Conservation (phyloP, 768 basidiomycete species). For the Tephrocybe sp. region DNA sequence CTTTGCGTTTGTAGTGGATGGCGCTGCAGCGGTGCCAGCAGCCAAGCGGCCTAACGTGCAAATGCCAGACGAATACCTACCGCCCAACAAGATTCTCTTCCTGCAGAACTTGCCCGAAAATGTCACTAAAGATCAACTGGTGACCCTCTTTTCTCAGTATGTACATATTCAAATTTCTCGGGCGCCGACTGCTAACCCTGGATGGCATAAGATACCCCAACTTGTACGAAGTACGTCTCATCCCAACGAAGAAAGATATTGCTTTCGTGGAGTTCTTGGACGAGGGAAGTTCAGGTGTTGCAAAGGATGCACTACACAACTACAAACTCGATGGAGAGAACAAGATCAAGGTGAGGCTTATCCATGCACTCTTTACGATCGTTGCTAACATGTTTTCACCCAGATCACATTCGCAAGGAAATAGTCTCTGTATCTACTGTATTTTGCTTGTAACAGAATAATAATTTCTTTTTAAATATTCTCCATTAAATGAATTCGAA, state of each 20-base stretch:
- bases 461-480: neutral
- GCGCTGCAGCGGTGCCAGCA: conserved; percentile 59
- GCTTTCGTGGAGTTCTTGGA: conserved; percentile 98
- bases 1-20: conserved; percentile 51
- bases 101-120: conserved; percentile 93
- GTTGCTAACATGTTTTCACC: conserved; percentile 8
- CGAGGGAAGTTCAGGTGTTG: conserved; percentile 86
- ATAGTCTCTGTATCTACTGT: conserved; percentile 26
- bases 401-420: conserved; percentile 79
- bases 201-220: conserved; percentile 75
- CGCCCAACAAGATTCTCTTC: conserved; percentile 99
- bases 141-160: conserved; percentile 88
- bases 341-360: conserved; percentile 83
- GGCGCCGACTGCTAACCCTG: neutral
- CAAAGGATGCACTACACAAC: conserved; percentile 96
- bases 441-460: conserved; percentile 5
- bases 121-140: conserved; percentile 90
- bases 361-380: neutral
- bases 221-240: conserved; percentile 95
- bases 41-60: conserved; percentile 83
- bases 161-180: neutral
- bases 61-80: conserved; percentile 99
- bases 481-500: too few species aligned
- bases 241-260: conserved; percentile 95
- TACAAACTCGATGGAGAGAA: conserved; percentile 96